phyloP scores from a whole-genome alignment of 2,329 filamentous ascomycete species.

The Cladophialophora immunda region DNA sequence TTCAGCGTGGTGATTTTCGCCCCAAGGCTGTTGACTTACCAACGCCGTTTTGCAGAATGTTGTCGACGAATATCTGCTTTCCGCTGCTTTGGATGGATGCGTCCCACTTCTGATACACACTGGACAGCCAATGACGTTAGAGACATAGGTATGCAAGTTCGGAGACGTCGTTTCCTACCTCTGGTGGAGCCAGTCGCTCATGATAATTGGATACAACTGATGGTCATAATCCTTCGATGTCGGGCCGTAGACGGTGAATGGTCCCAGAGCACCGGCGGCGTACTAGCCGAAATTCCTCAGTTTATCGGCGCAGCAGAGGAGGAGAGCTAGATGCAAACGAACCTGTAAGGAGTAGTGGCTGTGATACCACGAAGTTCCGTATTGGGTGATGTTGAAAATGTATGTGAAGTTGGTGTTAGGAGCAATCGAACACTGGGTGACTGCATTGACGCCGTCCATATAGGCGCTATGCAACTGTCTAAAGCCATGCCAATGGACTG shows the following conservation, averaged over 20 bases:
- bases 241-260: slow-evolving; percentile 15
- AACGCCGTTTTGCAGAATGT: slow-evolving; percentile 15
- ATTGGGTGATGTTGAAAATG: slow-evolving; percentile 63
- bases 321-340: neutral
- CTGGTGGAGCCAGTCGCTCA: slow-evolving; percentile 15
- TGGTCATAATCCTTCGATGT: slow-evolving; percentile 10
- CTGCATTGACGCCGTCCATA: slow-evolving; percentile 25
- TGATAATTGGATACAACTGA: slow-evolving; percentile 7
- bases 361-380: slow-evolving; percentile 68
- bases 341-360: slow-evolving; percentile 56
- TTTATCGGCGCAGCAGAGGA: neutral
- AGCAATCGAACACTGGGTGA: slow-evolving; percentile 61
- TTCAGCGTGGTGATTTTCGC: neutral
- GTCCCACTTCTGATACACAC: slow-evolving; percentile 10
- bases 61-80: slow-evolving; percentile 4
- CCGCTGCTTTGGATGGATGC: neutral
- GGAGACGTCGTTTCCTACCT: neutral
- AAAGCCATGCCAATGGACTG: slow-evolving; percentile 19
- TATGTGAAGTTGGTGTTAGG: slow-evolving; percentile 64
- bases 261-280: slow-evolving; percentile 9
- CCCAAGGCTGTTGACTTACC: slow-evolving; percentile 1
- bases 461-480: slow-evolving; percentile 6
- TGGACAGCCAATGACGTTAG: neutral
- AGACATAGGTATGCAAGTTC: neutral
- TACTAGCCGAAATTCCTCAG: slow-evolving; percentile 1